These are phyloP conservation scores for Coemansia sp. DNA, from an alignment of 192 early-diverging fungal species.

Conservation along the genomic window DNA sequence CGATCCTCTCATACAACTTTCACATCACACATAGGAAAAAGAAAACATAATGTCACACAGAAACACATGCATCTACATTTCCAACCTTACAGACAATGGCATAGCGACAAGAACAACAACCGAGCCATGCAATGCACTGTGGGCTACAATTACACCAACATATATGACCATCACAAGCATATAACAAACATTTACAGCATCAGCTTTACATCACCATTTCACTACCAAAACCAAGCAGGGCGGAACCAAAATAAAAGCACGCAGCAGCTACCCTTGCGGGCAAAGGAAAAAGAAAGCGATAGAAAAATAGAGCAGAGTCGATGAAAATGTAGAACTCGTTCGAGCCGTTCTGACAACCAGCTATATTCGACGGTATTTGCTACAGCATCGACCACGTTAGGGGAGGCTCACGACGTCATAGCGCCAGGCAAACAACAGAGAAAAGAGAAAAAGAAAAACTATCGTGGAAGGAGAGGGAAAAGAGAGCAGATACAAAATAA, in stretches of 20 bases:
- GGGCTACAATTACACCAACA: neutral
- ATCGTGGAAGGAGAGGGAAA: conserved; percentile 3
- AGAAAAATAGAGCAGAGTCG: no score
- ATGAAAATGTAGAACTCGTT: no score
- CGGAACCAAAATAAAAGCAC: neutral
- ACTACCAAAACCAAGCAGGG: neutral
- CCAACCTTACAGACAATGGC: neutral
- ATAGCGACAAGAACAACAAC: neutral
- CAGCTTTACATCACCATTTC: neutral
- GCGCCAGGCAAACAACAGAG: neutral
- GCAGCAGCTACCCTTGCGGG: neutral
- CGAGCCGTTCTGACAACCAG: no score
- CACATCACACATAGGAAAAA: no score
- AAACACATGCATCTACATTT: neutral
- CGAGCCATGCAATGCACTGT: neutral
- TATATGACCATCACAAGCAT: neutral
- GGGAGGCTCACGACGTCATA: neutral
- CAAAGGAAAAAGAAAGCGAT: neutral
- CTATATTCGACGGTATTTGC: no score
- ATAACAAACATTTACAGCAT: neutral
- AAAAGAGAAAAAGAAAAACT: neutral
- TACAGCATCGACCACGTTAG: neutral
- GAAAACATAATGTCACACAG: no score
- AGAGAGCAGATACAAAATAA: neutral
- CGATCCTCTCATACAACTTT: no score